Evolutionary conservation across 306 rosid genomes (phyloP).

Genomic region (Quillaja saponaria): DNA sequence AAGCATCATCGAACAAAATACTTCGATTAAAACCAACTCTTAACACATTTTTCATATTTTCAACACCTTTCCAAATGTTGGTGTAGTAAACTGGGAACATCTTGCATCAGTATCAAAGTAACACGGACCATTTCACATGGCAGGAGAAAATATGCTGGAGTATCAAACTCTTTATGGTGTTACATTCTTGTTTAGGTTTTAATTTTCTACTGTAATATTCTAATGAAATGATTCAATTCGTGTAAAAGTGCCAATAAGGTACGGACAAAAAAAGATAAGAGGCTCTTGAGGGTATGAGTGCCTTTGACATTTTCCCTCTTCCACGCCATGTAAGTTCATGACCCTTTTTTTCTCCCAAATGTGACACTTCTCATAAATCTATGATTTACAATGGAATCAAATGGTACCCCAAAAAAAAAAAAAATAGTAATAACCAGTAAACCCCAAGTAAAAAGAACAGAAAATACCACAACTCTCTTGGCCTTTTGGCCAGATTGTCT

Average conservation of each 20-base stretch:
- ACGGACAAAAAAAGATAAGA: slow-evolving; percentile 33
- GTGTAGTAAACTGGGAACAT: too few species aligned
- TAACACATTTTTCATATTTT: too few species aligned
- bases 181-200: slow-evolving; percentile 12
- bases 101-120: too few species aligned
- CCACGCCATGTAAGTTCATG: slow-evolving; percentile 3
- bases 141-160: too few species aligned
- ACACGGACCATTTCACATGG: too few species aligned
- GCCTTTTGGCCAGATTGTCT: too few species aligned
- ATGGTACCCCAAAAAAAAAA: too few species aligned
- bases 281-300: slow-evolving; percentile 24
- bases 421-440: background rate
- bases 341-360: slow-evolving; percentile 1
- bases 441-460: background rate
- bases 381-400: background rate
- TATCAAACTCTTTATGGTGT: too few species aligned
- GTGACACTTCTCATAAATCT: background rate
- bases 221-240: slow-evolving; percentile 21
- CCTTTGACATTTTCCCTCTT: slow-evolving; percentile 32
- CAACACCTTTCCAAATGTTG: too few species aligned
- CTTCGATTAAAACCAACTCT: too few species aligned
- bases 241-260: slow-evolving; percentile 29
- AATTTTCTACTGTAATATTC: slow-evolving; percentile 24
- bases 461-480: background rate
- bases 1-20: too few species aligned